A percentile compares a stretch with the other conserved stretches of the same genome.
Evolutionary conservation across 2,329 filamentous ascomycete species (phyloP).

Genomic region (Aspergillus sp.): DNA sequence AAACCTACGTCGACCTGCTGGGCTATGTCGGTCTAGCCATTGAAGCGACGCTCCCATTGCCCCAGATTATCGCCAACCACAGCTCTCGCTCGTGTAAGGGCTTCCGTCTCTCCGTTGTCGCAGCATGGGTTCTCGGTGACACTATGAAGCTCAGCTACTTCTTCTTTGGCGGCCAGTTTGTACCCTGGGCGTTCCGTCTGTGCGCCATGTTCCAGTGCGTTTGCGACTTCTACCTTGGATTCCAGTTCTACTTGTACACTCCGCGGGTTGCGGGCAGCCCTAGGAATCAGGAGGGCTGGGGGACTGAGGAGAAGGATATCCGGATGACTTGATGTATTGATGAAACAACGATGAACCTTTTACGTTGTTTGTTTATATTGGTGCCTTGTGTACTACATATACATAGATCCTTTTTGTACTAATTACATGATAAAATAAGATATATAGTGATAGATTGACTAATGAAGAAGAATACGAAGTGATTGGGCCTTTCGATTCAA

Average conservation of each 20-base stretch:
- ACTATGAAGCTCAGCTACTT: slow-evolving; percentile 47
- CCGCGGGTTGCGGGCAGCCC: slow-evolving; percentile 22
- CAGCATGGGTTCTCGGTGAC: slow-evolving; percentile 44
- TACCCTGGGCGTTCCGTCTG: slow-evolving; percentile 44
- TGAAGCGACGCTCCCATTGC: slow-evolving; percentile 43
- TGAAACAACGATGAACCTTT: background rate
- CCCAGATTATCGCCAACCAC: slow-evolving; percentile 44
- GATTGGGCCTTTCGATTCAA: too few species aligned
- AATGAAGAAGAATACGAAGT: background rate
- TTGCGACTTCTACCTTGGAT: slow-evolving; percentile 42
- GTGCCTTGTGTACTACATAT: background rate
- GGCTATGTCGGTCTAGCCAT: slow-evolving; percentile 42
- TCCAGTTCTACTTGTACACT: slow-evolving; percentile 44
- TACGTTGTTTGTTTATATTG: background rate
- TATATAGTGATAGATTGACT: background rate
- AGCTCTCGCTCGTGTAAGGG: slow-evolving; percentile 43
- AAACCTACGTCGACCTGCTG: slow-evolving; percentile 38
- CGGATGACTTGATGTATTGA: slow-evolving; percentile 26
- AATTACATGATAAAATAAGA: background rate
- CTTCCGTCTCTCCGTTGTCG: slow-evolving; percentile 43
- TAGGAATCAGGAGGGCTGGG: slow-evolving; percentile 20
- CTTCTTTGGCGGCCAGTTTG: slow-evolving; percentile 37
- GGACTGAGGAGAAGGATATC: slow-evolving; percentile 31
- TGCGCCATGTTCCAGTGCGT: slow-evolving; percentile 45
- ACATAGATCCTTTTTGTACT: background rate